phyloP scores from a whole-genome alignment of 441 rosid species.

The Aquilaria agallochum region DNA sequence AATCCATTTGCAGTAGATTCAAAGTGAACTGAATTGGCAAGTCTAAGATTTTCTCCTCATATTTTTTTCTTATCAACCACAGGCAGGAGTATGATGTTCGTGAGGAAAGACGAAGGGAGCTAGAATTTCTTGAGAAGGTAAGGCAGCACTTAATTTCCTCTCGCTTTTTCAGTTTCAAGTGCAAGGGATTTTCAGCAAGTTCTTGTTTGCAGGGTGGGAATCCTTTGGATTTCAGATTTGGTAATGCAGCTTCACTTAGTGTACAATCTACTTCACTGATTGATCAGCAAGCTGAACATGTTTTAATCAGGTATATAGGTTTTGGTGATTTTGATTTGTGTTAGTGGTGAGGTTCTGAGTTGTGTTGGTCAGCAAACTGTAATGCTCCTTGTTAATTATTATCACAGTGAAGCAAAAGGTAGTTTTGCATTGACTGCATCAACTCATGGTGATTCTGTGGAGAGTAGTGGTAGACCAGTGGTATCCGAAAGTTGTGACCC shows the following conservation, averaged over 20 bases:
- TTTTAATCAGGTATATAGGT: constrained; percentile 71
- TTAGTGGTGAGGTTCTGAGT: constrained; percentile 9
- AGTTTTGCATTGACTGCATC: constrained; percentile 94
- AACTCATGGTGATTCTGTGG: constrained; percentile 94
- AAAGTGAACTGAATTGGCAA: not conserved
- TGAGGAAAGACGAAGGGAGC: constrained; percentile 91
- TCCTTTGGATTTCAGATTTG: constrained; percentile 96
- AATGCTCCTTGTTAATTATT: constrained; percentile 22
- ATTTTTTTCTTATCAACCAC: constrained; percentile 26
- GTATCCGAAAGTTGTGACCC: constrained; percentile 72
- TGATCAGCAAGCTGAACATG: constrained; percentile 81
- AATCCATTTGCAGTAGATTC: not conserved
- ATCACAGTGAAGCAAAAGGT: constrained; percentile 89
- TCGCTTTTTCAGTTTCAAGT: constrained; percentile 16
- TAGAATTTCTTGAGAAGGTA: constrained; percentile 99
- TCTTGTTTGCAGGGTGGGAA: constrained; percentile 82
- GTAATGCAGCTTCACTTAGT: constrained; percentile 68
- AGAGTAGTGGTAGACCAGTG: constrained; percentile 94
- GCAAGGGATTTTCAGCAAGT: constrained; percentile 11
- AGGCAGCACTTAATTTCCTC: constrained; percentile 29
- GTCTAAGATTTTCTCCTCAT: constrained; percentile 1
- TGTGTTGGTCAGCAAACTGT: constrained; percentile 18
- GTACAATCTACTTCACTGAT: constrained; percentile 93
- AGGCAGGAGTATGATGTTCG: constrained; percentile 99
- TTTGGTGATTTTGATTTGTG: constrained; percentile 19